Conservation (phyloP, 345 rosid species). For the Pistacia atlantica region DNA sequence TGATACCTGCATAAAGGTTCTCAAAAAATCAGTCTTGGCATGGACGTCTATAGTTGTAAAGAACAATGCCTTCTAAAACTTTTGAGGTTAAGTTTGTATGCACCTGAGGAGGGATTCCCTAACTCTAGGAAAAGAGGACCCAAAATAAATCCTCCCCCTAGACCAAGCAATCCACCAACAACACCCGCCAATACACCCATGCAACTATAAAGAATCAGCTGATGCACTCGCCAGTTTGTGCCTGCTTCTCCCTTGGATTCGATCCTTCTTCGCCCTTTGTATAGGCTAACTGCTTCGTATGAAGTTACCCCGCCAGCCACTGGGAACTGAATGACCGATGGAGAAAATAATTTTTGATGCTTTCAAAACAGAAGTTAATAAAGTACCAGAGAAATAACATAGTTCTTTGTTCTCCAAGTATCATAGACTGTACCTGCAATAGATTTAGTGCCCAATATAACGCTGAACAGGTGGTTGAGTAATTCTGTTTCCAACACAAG, state of each 20-base stretch:
- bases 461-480: constrained; percentile 40
- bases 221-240: constrained; percentile 30
- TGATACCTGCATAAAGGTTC: constrained; percentile 35
- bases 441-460: constrained; percentile 42
- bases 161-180: constrained; percentile 52
- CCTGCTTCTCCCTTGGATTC: constrained; percentile 43
- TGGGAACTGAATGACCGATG: constrained; percentile 34
- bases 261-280: constrained; percentile 40
- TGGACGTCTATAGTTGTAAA: not conserved
- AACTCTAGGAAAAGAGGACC: constrained; percentile 52
- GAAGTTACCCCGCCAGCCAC: constrained; percentile 41
- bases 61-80: not conserved
- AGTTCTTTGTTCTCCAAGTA: not conserved
- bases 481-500: constrained; percentile 30
- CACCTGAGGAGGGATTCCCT: constrained; percentile 61
- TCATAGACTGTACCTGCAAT: constrained; percentile 37
- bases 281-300: constrained; percentile 42
- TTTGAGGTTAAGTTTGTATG: not conserved
- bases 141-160: constrained; percentile 52
- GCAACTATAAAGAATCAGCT: constrained; percentile 36
- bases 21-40: not conserved
- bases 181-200: constrained; percentile 45
- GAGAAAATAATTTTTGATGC: not conserved
- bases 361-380: not conserved
- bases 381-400: not conserved